phyloP scores from a whole-genome alignment of 345 rosid genomes.

The Eucalyptus microcorys region DNA sequence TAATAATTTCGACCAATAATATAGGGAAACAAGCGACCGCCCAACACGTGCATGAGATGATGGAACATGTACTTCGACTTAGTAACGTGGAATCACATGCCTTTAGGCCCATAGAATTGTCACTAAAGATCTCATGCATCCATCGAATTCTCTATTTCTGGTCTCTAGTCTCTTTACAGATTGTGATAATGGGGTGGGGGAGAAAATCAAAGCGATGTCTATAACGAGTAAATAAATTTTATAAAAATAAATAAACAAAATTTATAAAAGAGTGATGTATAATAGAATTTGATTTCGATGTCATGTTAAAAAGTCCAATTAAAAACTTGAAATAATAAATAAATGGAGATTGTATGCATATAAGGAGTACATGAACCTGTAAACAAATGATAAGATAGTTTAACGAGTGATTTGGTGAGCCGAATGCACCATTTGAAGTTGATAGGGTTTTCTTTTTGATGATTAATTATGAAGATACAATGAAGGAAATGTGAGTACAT shows the following conservation, averaged over 20 bases:
- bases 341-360: neutral
- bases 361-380: neutral
- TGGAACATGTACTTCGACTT: neutral
- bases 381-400: neutral
- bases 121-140: neutral
- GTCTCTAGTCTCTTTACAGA: neutral
- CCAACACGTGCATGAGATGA: neutral
- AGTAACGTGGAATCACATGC: neutral
- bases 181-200: neutral
- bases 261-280: neutral
- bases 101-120: neutral
- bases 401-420: neutral
- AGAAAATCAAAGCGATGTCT: neutral
- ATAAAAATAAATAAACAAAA: neutral
- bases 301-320: fast-evolving
- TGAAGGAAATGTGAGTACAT: neutral
- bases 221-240: neutral
- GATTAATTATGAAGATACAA: neutral
- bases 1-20: neutral
- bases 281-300: fast-evolving
- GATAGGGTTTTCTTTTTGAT: neutral
- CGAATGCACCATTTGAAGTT: neutral
- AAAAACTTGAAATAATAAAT: neutral
- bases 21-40: neutral
- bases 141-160: neutral